Base-by-base conservation (phyloP, 495 filamentous ascomycete genomes). In the Jackrogersella multiformis region DNA sequence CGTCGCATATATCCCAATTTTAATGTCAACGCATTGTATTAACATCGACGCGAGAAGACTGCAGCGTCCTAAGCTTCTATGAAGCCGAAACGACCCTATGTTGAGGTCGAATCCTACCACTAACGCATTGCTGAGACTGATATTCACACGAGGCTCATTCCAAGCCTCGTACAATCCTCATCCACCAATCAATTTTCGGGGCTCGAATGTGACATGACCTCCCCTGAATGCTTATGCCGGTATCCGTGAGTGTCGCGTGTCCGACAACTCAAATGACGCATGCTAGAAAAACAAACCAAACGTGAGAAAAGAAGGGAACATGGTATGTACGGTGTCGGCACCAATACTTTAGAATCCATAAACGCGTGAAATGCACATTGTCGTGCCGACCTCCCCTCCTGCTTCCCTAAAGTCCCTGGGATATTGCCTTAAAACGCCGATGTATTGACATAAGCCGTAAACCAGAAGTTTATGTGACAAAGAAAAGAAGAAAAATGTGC, bases 331-430 rank as follows among this genome's bases (percentile, higher is more conserved):
- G 51, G 67, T 70, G 61, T 65, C 39, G 67, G 51, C 61, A 65
- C 67, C 56, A 57, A 65, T 70, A 64, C 67, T 70, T 64, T 64
- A 61, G 57, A 61, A 65, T 69, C 67, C 67, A 56, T 65, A 56
- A 65, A 57, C 54, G 44, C 56, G 66, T 51, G 2, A 49, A 26
- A 70, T 65, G 67, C 67, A 61, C 32, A 44, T 51, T 46, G 16
- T 30, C 13, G 23, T 56, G 55, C 42, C 20, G 23, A 52, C 24
- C 26, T 16, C 42, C 41, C 46, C 46, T 57, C 49, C 55, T 53
- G 9, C 44, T 44, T 13, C 30, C 30, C 52, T 56, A 38, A 35
- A 39, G 34, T 58, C 55, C 67, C 23, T 16, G 56, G 67, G 67
- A 61, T 65, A 65, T 64, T 26, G 48, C 56, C 61, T 23, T 57